These are phyloP conservation scores for Moricandia moricandioides DNA, from an alignment of 345 rosid genomes.

Conservation along the genomic window DNA sequence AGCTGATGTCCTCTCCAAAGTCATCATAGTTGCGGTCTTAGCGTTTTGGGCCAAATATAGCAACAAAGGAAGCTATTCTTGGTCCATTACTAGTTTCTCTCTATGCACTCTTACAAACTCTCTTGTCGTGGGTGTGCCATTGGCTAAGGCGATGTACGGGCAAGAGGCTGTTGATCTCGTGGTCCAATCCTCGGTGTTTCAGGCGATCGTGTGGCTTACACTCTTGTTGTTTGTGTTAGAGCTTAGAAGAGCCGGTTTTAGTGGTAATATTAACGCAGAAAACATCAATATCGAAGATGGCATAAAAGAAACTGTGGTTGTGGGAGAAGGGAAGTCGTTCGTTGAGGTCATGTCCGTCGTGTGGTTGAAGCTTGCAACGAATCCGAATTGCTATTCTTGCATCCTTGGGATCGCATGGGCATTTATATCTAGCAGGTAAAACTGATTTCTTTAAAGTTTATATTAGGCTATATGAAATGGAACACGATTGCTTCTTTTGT, in stretches of 20 bases:
- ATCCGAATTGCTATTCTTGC: constrained; percentile 75
- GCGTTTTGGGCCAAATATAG: constrained; percentile 64
- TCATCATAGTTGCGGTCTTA: constrained; percentile 49
- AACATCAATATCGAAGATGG: constrained; percentile 20
- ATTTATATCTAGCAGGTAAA: constrained; percentile 60
- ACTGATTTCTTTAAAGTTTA: not conserved
- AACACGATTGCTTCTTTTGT: not conserved
- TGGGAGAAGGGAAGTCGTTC: constrained; percentile 33
- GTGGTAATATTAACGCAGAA: constrained; percentile 17
- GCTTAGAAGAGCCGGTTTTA: constrained; percentile 39
- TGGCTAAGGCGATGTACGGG: constrained; percentile 75
- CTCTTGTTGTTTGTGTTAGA: constrained; percentile 71
- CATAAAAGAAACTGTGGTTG: constrained; percentile 4
- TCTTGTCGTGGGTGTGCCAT: constrained; percentile 72
- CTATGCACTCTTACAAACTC: constrained; percentile 65
- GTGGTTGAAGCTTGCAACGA: constrained; percentile 55
- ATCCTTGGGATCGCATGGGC: constrained; percentile 74
- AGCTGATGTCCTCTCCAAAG: constrained; percentile 68
- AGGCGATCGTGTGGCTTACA: constrained; percentile 73
- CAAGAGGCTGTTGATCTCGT: constrained; percentile 65
- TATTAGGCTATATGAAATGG: not conserved
- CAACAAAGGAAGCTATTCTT: constrained; percentile 61
- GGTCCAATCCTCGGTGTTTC: constrained; percentile 65
- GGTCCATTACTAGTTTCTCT: constrained; percentile 85
- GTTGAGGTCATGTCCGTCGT: constrained; percentile 54